Base-by-base conservation (phyloP, 2,329 filamentous ascomycete genomes). In the Colletotrichum endophyticum region DNA sequence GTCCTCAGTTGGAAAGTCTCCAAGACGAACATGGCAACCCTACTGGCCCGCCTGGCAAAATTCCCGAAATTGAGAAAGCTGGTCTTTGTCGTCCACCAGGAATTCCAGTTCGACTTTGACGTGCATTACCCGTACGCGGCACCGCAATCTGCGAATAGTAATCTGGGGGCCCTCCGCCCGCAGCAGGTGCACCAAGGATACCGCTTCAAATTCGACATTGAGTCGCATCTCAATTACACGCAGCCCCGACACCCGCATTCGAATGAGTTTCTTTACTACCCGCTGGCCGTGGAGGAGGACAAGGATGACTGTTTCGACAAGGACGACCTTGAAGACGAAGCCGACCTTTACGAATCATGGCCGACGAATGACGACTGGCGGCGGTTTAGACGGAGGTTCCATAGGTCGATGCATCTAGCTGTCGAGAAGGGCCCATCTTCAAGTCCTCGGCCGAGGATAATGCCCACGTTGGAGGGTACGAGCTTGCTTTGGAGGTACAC, bases 131-230 rank as follows among this genome's bases (percentile, higher is more conserved):
- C 78, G 32, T 82, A 75, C 78, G 44, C 62, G 70, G 39, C 63
- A 30, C 67, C 71, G 57, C 66, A 67, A 61, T 39, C 66, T 71
- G 44, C 44, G n/a, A 53, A 15, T 22, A 68, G 49, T 59, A 77
- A 61, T 49, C 77, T 73, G 19, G 57, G 77, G 76, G 66, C 79
- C 62, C 66, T 82, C 68, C 81, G 81, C 25, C 84, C 85, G 39
- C 85, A 87, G 70, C 80, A 86, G n/a, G 81, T 88, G 16, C 86
- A 86, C 80, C 85, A 88, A 75, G 84, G 85, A 5, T 88, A 88
- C 79, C 84, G 87, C 73, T 88, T 86, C 82, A 87, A 86, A 78
- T 88, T 87, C 77, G 87, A 88, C 80, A 85, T 88, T 69, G 87
- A 88, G 72, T 83, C 84, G 75, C 87, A 86, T 80, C 85, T 88